Percentiles rank a stretch among this genome's conserved stretches.
Conservation (phyloP, 371 early-diverging fungal genomes). For the Mortierella sp. region DNA sequence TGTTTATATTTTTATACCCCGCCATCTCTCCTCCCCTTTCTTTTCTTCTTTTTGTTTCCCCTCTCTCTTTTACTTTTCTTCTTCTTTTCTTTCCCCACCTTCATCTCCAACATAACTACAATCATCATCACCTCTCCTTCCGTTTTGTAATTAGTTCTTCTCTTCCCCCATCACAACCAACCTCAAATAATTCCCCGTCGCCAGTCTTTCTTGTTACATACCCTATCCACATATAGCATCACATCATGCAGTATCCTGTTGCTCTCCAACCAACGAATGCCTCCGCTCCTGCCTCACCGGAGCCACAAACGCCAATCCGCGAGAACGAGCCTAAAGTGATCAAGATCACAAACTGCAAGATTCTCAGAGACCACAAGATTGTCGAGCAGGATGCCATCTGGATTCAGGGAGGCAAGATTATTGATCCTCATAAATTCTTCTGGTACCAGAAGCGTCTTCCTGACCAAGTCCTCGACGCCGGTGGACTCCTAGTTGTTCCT, state of each 20-base stretch:
- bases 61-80: background rate
- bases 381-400: slow-evolving; percentile 80
- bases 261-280: slow-evolving; percentile 41
- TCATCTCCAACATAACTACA: background rate
- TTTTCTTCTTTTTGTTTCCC: background rate
- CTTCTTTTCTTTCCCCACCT: background rate
- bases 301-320: slow-evolving; percentile 44
- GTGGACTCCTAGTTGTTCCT: slow-evolving; percentile 79
- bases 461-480: slow-evolving; percentile 80
- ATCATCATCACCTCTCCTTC: background rate
- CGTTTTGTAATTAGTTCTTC: slow-evolving; percentile 1
- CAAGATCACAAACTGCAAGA: slow-evolving; percentile 84
- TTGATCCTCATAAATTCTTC: slow-evolving; percentile 81
- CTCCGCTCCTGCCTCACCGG: slow-evolving; percentile 43
- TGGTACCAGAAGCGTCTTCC: slow-evolving; percentile 76
- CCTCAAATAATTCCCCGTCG: too few species aligned
- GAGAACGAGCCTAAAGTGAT: slow-evolving; percentile 66
- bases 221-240: background rate
- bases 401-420: slow-evolving; percentile 83
- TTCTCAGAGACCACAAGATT: slow-evolving; percentile 80
- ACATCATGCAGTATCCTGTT: slow-evolving; percentile 52
- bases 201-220: slow-evolving; percentile 2
- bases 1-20: slow-evolving; percentile 4
- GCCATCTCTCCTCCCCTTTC: background rate
- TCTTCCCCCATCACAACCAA: background rate